phyloP scores from a whole-genome alignment of 805 yeast species.

The Candida patagonica region DNA sequence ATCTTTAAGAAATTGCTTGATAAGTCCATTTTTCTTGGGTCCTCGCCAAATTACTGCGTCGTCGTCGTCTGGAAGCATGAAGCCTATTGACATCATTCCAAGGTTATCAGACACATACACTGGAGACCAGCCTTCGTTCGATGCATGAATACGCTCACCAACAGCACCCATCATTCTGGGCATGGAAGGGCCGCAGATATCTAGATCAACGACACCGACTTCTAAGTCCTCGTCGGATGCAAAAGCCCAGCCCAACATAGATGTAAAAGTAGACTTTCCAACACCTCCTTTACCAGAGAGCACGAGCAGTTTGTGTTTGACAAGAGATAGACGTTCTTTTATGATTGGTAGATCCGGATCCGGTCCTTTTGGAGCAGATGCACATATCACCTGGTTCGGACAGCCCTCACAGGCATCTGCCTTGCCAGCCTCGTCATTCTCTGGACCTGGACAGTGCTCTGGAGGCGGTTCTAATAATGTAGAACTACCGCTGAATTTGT shows the following conservation, averaged over 20 bases:
- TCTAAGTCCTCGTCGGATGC: slow-evolving; percentile 68
- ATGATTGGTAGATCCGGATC: slow-evolving; percentile 86
- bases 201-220: slow-evolving; percentile 94
- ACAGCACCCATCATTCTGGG: slow-evolving; percentile 92
- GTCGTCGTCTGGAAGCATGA: slow-evolving; percentile 87
- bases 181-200: slow-evolving; percentile 95
- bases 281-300: slow-evolving; percentile 76
- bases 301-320: slow-evolving; percentile 70
- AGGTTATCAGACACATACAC: slow-evolving; percentile 91
- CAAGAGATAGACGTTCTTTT: slow-evolving; percentile 50
- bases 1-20: slow-evolving; percentile 87
- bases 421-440: slow-evolving; percentile 85
- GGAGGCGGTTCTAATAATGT: slow-evolving; percentile 64
- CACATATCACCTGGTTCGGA: slow-evolving; percentile 86
- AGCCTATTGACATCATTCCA: slow-evolving; percentile 92
- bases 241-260: slow-evolving; percentile 94
- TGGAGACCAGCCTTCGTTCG: slow-evolving; percentile 93
- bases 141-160: slow-evolving; percentile 77
- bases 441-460: slow-evolving; percentile 98
- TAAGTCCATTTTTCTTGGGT: slow-evolving; percentile 85
- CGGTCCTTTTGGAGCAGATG: slow-evolving; percentile 76
- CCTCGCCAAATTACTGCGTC: slow-evolving; percentile 97
- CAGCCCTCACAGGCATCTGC: slow-evolving; percentile 93
- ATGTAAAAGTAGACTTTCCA: slow-evolving; percentile 92
- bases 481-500: too few species aligned